Evolutionary conservation across 2,329 filamentous ascomycete species (phyloP), one percentile per base, ranked within the genome.

Genomic region (Leptographium radiaticola): DNA sequence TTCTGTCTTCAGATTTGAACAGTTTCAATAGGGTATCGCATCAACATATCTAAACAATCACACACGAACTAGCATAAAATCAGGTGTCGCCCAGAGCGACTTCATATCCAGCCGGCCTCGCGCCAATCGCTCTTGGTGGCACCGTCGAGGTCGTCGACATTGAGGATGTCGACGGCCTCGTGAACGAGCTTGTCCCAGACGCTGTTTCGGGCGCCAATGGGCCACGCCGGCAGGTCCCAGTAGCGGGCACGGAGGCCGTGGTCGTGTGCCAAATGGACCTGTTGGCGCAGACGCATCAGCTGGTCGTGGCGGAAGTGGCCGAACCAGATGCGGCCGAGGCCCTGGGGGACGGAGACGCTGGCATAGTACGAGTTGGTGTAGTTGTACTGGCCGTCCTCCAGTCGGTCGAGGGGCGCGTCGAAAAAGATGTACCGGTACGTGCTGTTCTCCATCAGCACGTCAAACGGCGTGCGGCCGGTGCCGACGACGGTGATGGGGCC

Each of bases 401-500:
- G 62, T 62, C 67, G 62, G 53, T 71, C 65, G 0, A 86, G 70
- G 0, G 82, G 82, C 0, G 83, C 83, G 59, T 87, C 84, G 62
- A 81, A 83, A 65, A 85, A 85, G 53, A 80, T 69, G 63, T 86
- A 80, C 34, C 80, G 71, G 57, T 78, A 73, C 1, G 73, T 77
- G 7, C 67, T 59, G 60, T 79, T 78, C n/a, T 68, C 64, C 4
- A 73, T 67, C 11, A 86, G 61, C 10, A 75, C 62, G 53, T 79
- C 72, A 60, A 84, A 82, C 0, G 76, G 79, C 0, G 79, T 75
- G 58, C 78, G 77, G 13, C 86, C 85, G 1, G 83, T 86, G 1
- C 77, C 82, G 2, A 89, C 81, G 2, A 88, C 76, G 0, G 84
- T 88, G 39, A 89, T 66, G 1, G 81, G 79, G 1, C 83, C 71